Evolutionary conservation across 2,329 filamentous ascomycete genomes (phyloP), one percentile per base, ranked within the genome.

Genomic region (Aphanocladium album): DNA sequence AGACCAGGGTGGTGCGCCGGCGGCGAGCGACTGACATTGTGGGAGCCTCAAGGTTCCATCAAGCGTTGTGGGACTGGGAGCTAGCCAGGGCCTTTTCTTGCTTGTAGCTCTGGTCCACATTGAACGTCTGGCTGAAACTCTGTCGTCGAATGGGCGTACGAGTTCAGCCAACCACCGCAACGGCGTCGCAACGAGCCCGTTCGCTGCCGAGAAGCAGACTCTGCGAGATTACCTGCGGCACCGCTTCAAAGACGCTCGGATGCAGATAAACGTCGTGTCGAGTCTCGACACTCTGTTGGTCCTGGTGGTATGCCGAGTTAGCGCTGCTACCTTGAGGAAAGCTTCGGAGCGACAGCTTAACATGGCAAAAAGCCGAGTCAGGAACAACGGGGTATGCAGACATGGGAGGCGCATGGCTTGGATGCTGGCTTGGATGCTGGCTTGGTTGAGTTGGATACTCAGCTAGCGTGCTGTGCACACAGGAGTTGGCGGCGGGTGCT

Each of bases 11-110:
- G 55, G 56, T 51, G 56, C 45, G 35, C 35, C 16, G 56, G 56
- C 47, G 12, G 46, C 14, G 56, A 33, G 23, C 46, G 6, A 43
- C 19, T 54, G 25, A 17, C 37, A 47, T 25, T 46, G 43, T 27
- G 45, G 47, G n/a, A 53, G 49, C 57, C 39, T 30, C 57, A 60
- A 47, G 57, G 50, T 60, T 60, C 41, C 57, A 55, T 60, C 57
- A 12, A 19, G 49, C 30, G 16, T 16, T 7, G 57, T 53, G 50
- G 57, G 39, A 41, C 53, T 46, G 43, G 45, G 12, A 39, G 30
- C 30, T 57, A 19, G 54, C 2, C 33, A 14, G 30, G 19, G 19
- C 21, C 39, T 37, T 57, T 46, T 16, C 37, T 11, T 39, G 37
- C 53, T 17, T 25, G 39, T 37, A 47, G 27, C 33, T 41, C 33